A percentile compares a stretch with the other conserved stretches of the same genome.
phyloP scores from a whole-genome alignment of 108 stramenopile genomes.

The Cyclotella atomus region DNA sequence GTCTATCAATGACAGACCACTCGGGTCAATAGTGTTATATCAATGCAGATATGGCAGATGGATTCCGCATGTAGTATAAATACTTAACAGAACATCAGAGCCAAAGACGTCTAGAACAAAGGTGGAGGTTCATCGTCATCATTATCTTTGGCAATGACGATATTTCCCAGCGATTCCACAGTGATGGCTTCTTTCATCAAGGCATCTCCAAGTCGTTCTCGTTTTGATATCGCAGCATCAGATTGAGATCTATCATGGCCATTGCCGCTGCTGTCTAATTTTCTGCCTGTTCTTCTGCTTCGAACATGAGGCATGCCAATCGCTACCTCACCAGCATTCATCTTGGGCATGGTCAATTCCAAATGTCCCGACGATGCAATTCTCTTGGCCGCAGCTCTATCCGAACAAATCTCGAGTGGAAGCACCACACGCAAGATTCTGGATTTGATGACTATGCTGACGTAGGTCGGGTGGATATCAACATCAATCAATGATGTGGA shows the following conservation, averaged over 20 bases:
- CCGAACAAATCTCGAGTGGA: slow-evolving; percentile 70
- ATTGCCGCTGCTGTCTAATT: slow-evolving; percentile 17
- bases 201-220: slow-evolving; percentile 33
- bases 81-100: no score
- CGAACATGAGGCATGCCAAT: slow-evolving; percentile 31
- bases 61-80: no score
- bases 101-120: no score
- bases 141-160: slow-evolving; percentile 32
- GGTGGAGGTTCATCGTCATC: slow-evolving; percentile 52
- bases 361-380: slow-evolving; percentile 80
- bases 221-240: no score
- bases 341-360: slow-evolving; percentile 83
- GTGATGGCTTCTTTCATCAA: slow-evolving; percentile 30
- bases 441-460: slow-evolving; percentile 80
- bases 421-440: slow-evolving; percentile 73
- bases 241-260: slow-evolving; percentile 13
- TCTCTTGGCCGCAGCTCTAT: slow-evolving; percentile 56
- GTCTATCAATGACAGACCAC: no score
- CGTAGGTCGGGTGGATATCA: slow-evolving; percentile 84
- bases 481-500: slow-evolving; percentile 86
- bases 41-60: no score
- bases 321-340: slow-evolving; percentile 49
- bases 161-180: slow-evolving; percentile 10
- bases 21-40: no score
- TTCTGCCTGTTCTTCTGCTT: not conserved